These are phyloP conservation scores for Tuber microsphaerosporum DNA, from an alignment of 495 filamentous ascomycete genomes.

Conservation along the genomic window DNA sequence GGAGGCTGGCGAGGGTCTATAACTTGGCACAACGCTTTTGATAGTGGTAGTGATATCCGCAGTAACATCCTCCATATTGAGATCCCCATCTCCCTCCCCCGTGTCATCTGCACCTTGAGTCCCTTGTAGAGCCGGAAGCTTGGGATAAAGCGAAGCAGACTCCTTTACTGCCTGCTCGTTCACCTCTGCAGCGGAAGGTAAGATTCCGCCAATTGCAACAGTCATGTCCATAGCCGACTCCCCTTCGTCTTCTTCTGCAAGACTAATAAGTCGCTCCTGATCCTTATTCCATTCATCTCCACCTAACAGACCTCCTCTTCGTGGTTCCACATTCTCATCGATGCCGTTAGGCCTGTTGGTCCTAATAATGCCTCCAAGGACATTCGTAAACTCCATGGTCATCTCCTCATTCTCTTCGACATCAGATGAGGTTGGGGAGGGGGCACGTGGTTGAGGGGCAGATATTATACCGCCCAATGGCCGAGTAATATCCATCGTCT, in stretches of 20 bases:
- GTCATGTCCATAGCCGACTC: slow-evolving; percentile 54
- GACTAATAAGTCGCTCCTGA: slow-evolving; percentile 80
- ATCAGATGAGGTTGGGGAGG: slow-evolving; percentile 9
- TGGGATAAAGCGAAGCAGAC: slow-evolving; percentile 46
- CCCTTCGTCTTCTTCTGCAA: slow-evolving; percentile 49
- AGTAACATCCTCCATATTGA: slow-evolving; percentile 33
- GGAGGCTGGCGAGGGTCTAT: not conserved
- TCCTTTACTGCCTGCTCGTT: slow-evolving; percentile 54
- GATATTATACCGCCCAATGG: slow-evolving; percentile 71
- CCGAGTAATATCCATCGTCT: slow-evolving; percentile 74
- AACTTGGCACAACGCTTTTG: slow-evolving; percentile 20
- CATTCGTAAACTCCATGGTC: slow-evolving; percentile 79
- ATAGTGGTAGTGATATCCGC: slow-evolving; percentile 38
- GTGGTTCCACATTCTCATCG: slow-evolving; percentile 48
- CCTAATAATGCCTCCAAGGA: slow-evolving; percentile 64
- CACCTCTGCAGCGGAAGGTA: slow-evolving; percentile 45
- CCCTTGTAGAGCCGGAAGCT: slow-evolving; percentile 17
- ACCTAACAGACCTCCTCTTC: slow-evolving; percentile 34
- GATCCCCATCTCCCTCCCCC: slow-evolving; percentile 22
- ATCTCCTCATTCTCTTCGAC: slow-evolving; percentile 57
- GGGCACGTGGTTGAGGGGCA: not conserved
- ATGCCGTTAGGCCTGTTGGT: slow-evolving; percentile 50
- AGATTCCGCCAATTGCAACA: slow-evolving; percentile 61
- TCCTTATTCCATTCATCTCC: slow-evolving; percentile 49
- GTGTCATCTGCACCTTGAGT: slow-evolving; percentile 21